A percentile compares a stretch with the other conserved stretches of the same genome.
Evolutionary conservation across 495 filamentous ascomycete genomes (phyloP).

Genomic region (Neurospora sp.): DNA sequence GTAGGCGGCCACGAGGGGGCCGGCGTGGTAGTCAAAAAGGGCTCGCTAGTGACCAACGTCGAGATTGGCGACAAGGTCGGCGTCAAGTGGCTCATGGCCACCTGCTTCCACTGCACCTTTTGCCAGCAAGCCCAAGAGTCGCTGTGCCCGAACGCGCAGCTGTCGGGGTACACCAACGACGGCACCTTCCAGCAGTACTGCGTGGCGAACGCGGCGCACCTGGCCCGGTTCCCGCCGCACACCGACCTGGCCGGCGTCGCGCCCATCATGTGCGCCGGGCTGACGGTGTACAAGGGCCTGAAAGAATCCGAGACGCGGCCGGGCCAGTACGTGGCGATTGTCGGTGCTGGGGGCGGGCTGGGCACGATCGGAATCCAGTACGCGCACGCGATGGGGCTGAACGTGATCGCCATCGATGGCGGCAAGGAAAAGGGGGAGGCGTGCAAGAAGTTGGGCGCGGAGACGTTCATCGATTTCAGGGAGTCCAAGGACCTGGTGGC

Average conservation of each 20-base stretch:
- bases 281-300: conserved; percentile 82
- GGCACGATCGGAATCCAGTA: conserved; percentile 72
- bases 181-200: conserved; percentile 86
- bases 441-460: conserved; percentile 57
- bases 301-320: conserved; percentile 63
- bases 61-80: conserved; percentile 72
- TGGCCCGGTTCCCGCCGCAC: conserved; percentile 64
- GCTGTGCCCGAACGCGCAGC: conserved; percentile 56
- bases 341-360: conserved; percentile 75
- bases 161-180: conserved; percentile 83
- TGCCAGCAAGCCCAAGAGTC: conserved; percentile 58
- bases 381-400: conserved; percentile 78
- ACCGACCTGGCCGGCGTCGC: conserved; percentile 63
- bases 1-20: conserved; percentile 90
- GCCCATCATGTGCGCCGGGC: conserved; percentile 75
- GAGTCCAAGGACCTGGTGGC: conserved; percentile 62
- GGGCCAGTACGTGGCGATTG: conserved; percentile 69
- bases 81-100: conserved; percentile 82
- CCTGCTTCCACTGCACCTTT: conserved; percentile 66
- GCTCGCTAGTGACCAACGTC: conserved; percentile 57
- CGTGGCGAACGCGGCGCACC: conserved; percentile 70
- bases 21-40: conserved; percentile 69
- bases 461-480: conserved; percentile 65
- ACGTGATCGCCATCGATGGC: conserved; percentile 65
- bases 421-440: conserved; percentile 66